Conservation (phyloP, 176 grass and related monocot species). For the Zea luxurians region DNA sequence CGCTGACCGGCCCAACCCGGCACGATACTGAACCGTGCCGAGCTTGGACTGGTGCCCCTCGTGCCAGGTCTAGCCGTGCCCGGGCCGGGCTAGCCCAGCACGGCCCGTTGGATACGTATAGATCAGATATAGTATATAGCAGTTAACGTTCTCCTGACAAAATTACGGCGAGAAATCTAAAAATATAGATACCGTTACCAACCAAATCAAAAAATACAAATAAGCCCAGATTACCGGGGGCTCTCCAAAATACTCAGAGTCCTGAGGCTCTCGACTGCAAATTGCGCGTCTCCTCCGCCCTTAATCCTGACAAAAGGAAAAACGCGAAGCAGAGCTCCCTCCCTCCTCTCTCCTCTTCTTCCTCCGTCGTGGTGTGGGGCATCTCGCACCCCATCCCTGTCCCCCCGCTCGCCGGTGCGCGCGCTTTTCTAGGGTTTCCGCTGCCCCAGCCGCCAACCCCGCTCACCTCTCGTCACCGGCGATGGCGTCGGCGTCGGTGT, state of each 20-base stretch:
- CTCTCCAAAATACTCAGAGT: background rate
- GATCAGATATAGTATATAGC: too few relatives aligned
- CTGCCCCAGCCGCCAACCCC: background rate
- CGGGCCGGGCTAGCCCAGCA: too few relatives aligned
- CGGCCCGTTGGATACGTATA: too few relatives aligned
- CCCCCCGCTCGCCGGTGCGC: conserved; percentile 23
- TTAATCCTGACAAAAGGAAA: background rate
- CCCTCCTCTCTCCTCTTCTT: background rate
- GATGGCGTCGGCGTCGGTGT: conserved; percentile 38
- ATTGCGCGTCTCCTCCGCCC: background rate
- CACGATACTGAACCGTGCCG: too few relatives aligned
- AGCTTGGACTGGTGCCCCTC: too few relatives aligned
- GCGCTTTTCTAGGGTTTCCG: conserved; percentile 30
- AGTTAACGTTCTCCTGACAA: background rate
- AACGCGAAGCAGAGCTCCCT: background rate
- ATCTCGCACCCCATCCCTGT: background rate
- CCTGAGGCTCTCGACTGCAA: background rate
- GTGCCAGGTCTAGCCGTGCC: too few relatives aligned
- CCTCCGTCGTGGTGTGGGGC: conserved; percentile 29
- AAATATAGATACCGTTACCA: background rate
- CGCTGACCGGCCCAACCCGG: too few relatives aligned
- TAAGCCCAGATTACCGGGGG: too few relatives aligned
- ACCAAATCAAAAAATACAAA: background rate
- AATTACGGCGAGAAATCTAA: background rate
- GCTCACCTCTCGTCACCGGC: conserved; percentile 11